Evolutionary conservation across 1,139 yeast genomes (phyloP).

Genomic region (Candida dubliniensis): DNA sequence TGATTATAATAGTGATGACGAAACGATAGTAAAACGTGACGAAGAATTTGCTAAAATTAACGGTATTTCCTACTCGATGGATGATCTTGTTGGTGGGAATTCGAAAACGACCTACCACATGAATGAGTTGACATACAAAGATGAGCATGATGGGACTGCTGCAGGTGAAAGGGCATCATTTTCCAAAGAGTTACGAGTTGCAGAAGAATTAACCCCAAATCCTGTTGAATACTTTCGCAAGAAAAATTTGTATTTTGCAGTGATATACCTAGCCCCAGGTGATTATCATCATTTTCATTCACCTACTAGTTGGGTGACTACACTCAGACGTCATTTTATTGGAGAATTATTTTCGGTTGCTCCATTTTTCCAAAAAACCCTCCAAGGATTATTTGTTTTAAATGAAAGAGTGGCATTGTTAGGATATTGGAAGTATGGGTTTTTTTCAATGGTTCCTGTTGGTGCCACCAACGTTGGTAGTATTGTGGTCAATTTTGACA

Average conservation of each 20-base stretch:
- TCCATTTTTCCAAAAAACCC: slow-evolving; percentile 88
- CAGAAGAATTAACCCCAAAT: slow-evolving; percentile 42
- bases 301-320: slow-evolving; percentile 95
- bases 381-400: slow-evolving; percentile 83
- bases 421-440: slow-evolving; percentile 97
- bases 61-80: slow-evolving; percentile 72
- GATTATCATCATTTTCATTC: slow-evolving; percentile 98
- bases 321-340: slow-evolving; percentile 89
- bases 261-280: slow-evolving; percentile 95
- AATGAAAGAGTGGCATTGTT: slow-evolving; percentile 94
- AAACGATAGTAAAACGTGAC: slow-evolving; percentile 53
- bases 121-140: slow-evolving; percentile 50
- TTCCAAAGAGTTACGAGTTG: slow-evolving; percentile 42
- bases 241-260: slow-evolving; percentile 80
- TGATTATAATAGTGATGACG: slow-evolving; percentile 39
- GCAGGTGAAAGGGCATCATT: slow-evolving; percentile 33
- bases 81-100: slow-evolving; percentile 62
- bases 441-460: slow-evolving; percentile 97
- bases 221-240: slow-evolving; percentile 34
- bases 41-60: slow-evolving; percentile 77
- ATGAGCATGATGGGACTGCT: slow-evolving; percentile 59
- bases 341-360: slow-evolving; percentile 97
- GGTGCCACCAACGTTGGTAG: slow-evolving; percentile 99
- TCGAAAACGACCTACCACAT: slow-evolving; percentile 30
- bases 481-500: slow-evolving; percentile 87